A percentile compares a stretch with the other conserved stretches of the same genome.
These are phyloP conservation scores for Cyclotella cryptica DNA, from an alignment of 108 stramenopile species.

Conservation along the genomic window DNA sequence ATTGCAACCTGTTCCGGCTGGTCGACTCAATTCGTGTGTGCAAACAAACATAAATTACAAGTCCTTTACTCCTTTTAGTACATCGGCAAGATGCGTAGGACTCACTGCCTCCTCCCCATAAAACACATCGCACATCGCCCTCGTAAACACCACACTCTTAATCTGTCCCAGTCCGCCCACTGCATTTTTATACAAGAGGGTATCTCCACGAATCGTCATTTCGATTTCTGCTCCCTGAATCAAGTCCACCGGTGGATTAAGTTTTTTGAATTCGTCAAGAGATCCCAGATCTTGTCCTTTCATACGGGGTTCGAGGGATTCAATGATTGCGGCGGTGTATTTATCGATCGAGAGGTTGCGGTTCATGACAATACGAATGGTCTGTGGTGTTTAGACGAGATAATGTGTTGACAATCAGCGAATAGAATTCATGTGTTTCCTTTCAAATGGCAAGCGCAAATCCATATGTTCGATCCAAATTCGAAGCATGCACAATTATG, in stretches of 20 bases:
- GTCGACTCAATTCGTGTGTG: too few relatives aligned
- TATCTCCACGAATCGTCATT: conserved; percentile 90
- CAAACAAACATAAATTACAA: conserved; percentile 40
- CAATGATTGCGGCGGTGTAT: conserved; percentile 86
- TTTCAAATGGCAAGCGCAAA: too few relatives aligned
- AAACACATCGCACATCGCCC: conserved; percentile 88
- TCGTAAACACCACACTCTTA: conserved; percentile 71
- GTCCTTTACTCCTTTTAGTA: conserved; percentile 69
- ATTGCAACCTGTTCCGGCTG: too few relatives aligned
- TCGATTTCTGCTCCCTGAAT: conserved; percentile 87
- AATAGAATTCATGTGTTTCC: too few relatives aligned
- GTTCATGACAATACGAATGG: conserved; percentile 91
- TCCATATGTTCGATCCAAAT: too few relatives aligned
- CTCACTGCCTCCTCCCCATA: conserved; percentile 83
- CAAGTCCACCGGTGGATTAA: conserved; percentile 86
- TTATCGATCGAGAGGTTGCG: conserved; percentile 83
- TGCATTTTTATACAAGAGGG: conserved; percentile 81
- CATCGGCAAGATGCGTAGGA: conserved; percentile 73
- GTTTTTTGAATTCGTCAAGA: conserved; percentile 85
- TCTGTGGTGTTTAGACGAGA: conserved; percentile 19
- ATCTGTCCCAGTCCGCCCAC: conserved; percentile 82
- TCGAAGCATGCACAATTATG: neutral
- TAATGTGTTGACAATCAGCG: neutral
- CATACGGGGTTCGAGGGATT: conserved; percentile 86
- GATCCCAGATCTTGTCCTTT: conserved; percentile 82